Evolutionary conservation across 331 rosid genomes (phyloP).

Genomic region (Acacia concinna): DNA sequence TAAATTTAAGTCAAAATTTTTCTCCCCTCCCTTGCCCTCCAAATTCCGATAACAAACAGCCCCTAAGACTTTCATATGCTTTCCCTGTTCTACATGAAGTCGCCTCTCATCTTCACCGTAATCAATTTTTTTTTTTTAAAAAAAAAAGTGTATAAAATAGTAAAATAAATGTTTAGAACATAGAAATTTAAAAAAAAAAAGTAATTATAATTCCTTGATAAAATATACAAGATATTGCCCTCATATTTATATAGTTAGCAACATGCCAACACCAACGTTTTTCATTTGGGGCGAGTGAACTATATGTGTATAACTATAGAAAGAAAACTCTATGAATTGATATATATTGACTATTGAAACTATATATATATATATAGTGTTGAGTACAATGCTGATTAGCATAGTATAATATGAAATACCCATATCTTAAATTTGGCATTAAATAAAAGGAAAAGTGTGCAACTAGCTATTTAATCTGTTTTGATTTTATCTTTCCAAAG

Average conservation of each 20-base stretch:
- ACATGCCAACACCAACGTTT: background rate
- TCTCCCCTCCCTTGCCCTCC: no score
- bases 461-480: background rate
- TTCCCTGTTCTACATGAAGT: background rate
- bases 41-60: no score
- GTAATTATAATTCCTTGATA: background rate
- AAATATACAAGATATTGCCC: background rate
- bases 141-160: background rate
- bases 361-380: background rate
- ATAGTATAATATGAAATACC: background rate
- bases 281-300: background rate
- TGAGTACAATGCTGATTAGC: background rate
- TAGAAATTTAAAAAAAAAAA: background rate
- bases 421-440: background rate
- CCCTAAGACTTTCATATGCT: slow-evolving; percentile 4
- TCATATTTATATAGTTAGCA: background rate
- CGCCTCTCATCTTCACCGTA: background rate
- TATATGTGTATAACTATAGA: background rate
- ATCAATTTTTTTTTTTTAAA: background rate
- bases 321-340: background rate
- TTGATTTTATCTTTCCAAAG: background rate
- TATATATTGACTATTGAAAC: background rate
- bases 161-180: background rate
- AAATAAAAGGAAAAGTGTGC: background rate
- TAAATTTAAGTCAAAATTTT: no score